These are phyloP conservation scores for Sphaerobolus stellatus DNA, from an alignment of 1,284 basidiomycete genomes.

Conservation along the genomic window DNA sequence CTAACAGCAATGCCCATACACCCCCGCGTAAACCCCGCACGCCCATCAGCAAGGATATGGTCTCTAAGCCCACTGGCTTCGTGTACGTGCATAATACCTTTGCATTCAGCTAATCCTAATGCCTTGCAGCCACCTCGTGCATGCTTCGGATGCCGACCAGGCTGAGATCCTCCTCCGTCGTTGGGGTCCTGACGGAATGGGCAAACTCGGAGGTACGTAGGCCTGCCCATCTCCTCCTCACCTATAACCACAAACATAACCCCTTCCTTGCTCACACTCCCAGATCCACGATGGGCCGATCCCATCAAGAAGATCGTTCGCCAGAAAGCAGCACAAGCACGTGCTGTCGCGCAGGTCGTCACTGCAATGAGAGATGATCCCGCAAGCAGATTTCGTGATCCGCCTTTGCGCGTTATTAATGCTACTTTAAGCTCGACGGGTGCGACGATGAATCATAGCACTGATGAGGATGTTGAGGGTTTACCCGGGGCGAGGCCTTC, in stretches of 20 bases:
- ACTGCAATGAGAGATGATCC: too few relatives aligned
- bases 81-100: slow-evolving; percentile 56
- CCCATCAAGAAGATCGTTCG: slow-evolving; percentile 86
- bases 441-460: neutral
- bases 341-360: slow-evolving; percentile 80
- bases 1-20: slow-evolving; percentile 23
- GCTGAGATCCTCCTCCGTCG: slow-evolving; percentile 84
- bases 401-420: slow-evolving; percentile 83
- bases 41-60: slow-evolving; percentile 78
- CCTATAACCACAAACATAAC: slow-evolving; percentile 18
- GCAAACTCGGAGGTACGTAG: slow-evolving; percentile 82
- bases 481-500: neutral
- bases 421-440: slow-evolving; percentile 49
- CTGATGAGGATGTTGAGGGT: neutral
- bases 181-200: slow-evolving; percentile 90
- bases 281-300: slow-evolving; percentile 87
- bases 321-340: slow-evolving; percentile 65
- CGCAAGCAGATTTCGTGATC: too few relatives aligned
- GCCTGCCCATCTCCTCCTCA: slow-evolving; percentile 24
- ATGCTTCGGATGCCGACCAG: slow-evolving; percentile 92
- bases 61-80: slow-evolving; percentile 80
- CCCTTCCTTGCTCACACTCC: too few relatives aligned
- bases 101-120: slow-evolving; percentile 16
- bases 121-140: slow-evolving; percentile 77
- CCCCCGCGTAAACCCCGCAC: slow-evolving; percentile 37